Evolutionary conservation across 257 asterid genomes (phyloP), one percentile per base, ranked within the genome.

Genomic region (Henckelia pumila): DNA sequence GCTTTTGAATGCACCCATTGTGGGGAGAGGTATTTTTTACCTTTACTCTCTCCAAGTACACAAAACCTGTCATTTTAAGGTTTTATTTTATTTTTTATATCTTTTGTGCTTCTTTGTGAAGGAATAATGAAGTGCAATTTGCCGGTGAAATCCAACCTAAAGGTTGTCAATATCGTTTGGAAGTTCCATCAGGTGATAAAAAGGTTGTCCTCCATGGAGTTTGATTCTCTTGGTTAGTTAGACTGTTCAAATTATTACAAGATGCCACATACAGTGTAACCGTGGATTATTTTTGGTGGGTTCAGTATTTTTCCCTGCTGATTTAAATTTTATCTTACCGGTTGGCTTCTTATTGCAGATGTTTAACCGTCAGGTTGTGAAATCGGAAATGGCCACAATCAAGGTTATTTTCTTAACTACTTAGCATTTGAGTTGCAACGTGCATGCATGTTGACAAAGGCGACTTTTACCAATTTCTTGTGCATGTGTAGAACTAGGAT

Each of bases 1-100:
- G 97, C 99, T 53, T 91, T 94, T 77, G 99, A 91, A 60, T 94
- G 99, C 76, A 83, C 95, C 8, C 99, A 94, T 81, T 94, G 99
- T 71, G 81, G 86, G 73, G 99, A 94, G 79, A 94, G 97, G 99
- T 94, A 86, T 57, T 49, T 57, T 49, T 68, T 17, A 7, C 23
- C 50, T 40, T 72, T 72, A 68, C 68, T 59, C 65, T 56, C 63
- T 64, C 33, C 11, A 21, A 25, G 55, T 23, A 33, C 28, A 32
- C 30, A 11, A n/a, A 52, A 53, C 35, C 53, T 52, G 63, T 24
- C 47, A 17, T 11, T 50, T 57, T 53, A 30, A 22, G 25, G 11
- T 67, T 8, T 56, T 30, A 14, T 30, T 25, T 57, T 28, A 28
- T 60, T 49, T 70, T 79, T 81, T 74, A 71, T 64, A 30, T 59